Percentiles rank a stretch among this genome's conserved stretches.
These are phyloP conservation scores for Scedosporium dehoogii DNA, from an alignment of 2,329 filamentous ascomycete genomes.

Conservation along the genomic window DNA sequence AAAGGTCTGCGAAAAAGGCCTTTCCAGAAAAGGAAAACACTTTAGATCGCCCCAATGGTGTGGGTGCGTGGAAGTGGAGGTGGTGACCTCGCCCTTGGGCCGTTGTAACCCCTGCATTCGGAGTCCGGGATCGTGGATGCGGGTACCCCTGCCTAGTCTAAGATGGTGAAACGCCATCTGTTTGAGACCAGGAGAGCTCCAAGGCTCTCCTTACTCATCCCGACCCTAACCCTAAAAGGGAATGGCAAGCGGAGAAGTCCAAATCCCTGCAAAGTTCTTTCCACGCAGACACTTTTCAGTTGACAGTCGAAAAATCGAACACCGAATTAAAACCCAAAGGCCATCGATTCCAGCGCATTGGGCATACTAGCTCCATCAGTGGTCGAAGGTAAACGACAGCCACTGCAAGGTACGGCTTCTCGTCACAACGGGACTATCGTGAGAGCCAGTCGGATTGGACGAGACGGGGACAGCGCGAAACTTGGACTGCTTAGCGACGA, in stretches of 20 bases:
- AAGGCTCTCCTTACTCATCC: conserved; percentile 2
- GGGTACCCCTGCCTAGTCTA: not conserved
- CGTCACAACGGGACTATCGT: not conserved
- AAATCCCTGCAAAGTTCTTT: not conserved
- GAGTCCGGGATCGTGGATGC: conserved; percentile 2
- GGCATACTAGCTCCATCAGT: not conserved
- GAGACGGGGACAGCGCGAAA: not conserved
- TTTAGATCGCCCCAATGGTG: no score
- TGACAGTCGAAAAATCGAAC: not conserved
- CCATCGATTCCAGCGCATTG: not conserved
- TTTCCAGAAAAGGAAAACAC: not conserved
- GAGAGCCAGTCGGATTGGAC: not conserved
- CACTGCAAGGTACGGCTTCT: not conserved
- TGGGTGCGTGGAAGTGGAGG: no score
- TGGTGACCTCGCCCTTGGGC: not conserved
- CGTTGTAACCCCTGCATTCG: conserved; percentile 5
- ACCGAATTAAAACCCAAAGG: not conserved
- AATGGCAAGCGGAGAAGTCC: not conserved
- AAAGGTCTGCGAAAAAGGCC: not conserved
- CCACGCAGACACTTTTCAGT: not conserved
- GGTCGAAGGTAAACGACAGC: not conserved
- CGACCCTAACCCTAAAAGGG: not conserved
- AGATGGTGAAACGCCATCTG: conserved; percentile 5
- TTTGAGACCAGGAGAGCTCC: conserved; percentile 1
- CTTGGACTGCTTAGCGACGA: not conserved